Conservation (phyloP, 2,329 filamentous ascomycete species). For the Penicillium palitans region DNA sequence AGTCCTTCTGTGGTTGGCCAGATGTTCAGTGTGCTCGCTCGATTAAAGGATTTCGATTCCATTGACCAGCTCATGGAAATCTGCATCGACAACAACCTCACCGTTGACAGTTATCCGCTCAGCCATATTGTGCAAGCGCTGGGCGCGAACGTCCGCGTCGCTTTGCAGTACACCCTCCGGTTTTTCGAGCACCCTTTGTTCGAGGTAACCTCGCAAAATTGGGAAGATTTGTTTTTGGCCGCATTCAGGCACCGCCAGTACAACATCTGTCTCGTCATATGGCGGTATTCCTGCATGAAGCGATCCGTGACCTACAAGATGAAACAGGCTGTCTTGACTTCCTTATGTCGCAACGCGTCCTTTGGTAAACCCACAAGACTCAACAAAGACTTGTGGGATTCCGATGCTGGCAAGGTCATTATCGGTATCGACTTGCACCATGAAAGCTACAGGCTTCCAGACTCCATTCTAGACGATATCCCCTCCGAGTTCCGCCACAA, state of each 20-base stretch:
- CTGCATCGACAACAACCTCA: slow-evolving; percentile 31
- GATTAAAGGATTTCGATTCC: slow-evolving; percentile 28
- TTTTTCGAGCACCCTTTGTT: slow-evolving; percentile 23
- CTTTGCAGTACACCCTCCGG: slow-evolving; percentile 26
- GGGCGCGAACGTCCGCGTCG: slow-evolving; percentile 25
- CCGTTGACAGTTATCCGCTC: slow-evolving; percentile 31
- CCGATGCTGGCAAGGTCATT: slow-evolving; percentile 36
- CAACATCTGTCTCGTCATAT: slow-evolving; percentile 49
- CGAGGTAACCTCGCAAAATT: slow-evolving; percentile 27
- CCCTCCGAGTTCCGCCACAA: slow-evolving; percentile 30
- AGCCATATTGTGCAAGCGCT: slow-evolving; percentile 32
- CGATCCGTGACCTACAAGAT: slow-evolving; percentile 36
- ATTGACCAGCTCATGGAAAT: slow-evolving; percentile 33
- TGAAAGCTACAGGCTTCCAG: slow-evolving; percentile 10
- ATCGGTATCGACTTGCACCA: slow-evolving; percentile 31
- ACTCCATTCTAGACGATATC: slow-evolving; percentile 20
- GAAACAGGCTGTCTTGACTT: slow-evolving; percentile 33
- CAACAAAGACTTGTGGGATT: slow-evolving; percentile 21
- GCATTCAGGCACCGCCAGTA: slow-evolving; percentile 41
- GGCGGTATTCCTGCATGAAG: slow-evolving; percentile 50
- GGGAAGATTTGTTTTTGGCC: slow-evolving; percentile 44
- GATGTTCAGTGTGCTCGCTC: slow-evolving; percentile 38
- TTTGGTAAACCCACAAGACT: slow-evolving; percentile 13
- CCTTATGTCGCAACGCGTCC: slow-evolving; percentile 31
- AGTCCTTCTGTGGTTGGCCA: slow-evolving; percentile 37